A percentile compares a stretch with the other conserved stretches of the same genome.
phyloP scores from a whole-genome alignment of 345 rosid genomes.

The Boechera divaricarpa region DNA sequence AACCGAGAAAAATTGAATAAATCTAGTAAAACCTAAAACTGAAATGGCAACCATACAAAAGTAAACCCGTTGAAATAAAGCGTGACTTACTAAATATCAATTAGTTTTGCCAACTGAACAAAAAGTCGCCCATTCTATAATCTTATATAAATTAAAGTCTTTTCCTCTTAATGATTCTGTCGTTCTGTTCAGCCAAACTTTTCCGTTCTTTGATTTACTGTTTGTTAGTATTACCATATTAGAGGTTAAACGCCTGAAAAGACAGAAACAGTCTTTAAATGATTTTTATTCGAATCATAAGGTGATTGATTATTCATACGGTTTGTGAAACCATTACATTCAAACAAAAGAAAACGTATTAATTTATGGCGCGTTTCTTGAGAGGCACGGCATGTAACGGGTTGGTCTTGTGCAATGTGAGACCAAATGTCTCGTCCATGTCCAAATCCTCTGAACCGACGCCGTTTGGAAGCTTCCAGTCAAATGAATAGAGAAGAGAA shows the following conservation, averaged over 20 bases:
- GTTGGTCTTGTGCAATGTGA: slow-evolving; percentile 42
- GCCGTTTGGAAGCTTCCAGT: slow-evolving; percentile 53
- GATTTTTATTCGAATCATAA: neutral
- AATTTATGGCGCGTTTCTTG: slow-evolving; percentile 16
- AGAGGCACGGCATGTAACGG: slow-evolving; percentile 37
- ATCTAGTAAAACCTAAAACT: too few species aligned
- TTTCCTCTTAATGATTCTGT: neutral
- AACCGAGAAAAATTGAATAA: too few species aligned
- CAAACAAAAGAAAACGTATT: neutral
- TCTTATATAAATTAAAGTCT: neutral
- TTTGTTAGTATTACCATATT: neutral
- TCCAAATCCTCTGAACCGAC: slow-evolving; percentile 46
- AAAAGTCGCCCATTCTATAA: neutral
- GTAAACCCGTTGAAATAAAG: too few species aligned
- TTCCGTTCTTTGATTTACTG: neutral
- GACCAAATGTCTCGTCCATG: slow-evolving; percentile 48
- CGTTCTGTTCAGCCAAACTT: neutral
- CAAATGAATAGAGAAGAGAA: slow-evolving; percentile 50
- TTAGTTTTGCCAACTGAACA: too few species aligned
- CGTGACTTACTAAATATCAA: too few species aligned
- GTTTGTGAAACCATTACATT: neutral
- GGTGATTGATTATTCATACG: neutral
- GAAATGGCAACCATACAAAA: too few species aligned
- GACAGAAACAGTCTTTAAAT: neutral
- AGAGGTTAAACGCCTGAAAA: neutral